Percentiles rank a stretch among this genome's conserved stretches.
Evolutionary conservation across 495 filamentous ascomycete species (phyloP).

Genomic region (Hypoxylon intermedium): DNA sequence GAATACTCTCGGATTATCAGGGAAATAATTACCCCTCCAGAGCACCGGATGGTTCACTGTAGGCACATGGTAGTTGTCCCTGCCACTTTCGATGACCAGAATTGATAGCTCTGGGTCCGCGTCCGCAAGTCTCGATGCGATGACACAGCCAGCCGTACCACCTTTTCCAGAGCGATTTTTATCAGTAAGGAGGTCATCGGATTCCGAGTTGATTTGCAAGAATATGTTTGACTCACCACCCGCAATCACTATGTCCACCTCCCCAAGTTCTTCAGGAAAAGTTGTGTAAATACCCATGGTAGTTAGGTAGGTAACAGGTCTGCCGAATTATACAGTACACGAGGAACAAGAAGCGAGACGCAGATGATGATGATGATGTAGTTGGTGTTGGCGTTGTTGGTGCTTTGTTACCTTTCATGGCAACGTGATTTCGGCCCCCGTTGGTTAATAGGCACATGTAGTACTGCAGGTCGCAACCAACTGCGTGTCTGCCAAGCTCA

Average conservation of each 20-base stretch:
- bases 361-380: too few species aligned
- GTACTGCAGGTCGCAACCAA: too few species aligned
- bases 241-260: constrained; percentile 45
- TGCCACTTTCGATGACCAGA: constrained; percentile 45
- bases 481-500: too few species aligned
- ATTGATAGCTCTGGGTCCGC: constrained; percentile 41
- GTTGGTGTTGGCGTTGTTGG: too few species aligned
- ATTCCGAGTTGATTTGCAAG: too few species aligned
- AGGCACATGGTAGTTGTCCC: constrained; percentile 36
- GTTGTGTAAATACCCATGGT: constrained; percentile 39
- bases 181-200: neutral
- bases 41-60: constrained; percentile 38
- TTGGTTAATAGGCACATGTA: too few species aligned
- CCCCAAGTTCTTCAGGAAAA: constrained; percentile 34
- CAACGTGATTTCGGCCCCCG: too few species aligned
- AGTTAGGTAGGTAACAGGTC: too few species aligned
- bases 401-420: too few species aligned
- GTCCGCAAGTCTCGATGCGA: constrained; percentile 45
- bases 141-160: constrained; percentile 44
- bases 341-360: too few species aligned
- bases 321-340: too few species aligned
- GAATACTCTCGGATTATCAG: neutral
- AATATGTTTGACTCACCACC: constrained; percentile 39
- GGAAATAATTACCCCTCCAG: constrained; percentile 30
- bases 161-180: too few species aligned